Base-by-base conservation (phyloP, 2,329 filamentous ascomycete genomes). In the Trichoderma asperellum region DNA sequence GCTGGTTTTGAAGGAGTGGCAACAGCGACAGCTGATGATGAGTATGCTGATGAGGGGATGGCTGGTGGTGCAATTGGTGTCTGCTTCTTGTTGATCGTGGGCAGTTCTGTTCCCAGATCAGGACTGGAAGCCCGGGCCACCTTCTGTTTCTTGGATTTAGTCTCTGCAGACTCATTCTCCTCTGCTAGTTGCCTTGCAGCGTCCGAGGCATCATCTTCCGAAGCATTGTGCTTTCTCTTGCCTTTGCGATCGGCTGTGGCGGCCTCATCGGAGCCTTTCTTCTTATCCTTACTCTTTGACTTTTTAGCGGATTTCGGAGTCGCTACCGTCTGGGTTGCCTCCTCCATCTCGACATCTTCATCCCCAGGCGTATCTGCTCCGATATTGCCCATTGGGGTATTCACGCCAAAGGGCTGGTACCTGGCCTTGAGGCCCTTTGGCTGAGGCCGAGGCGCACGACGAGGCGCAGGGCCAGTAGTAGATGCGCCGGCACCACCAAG, bases 401-500 rank as follows among this genome's bases (percentile, higher is more conserved):
- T 75, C 55, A 87, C 83, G 34, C 91, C 91, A 56, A 91, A 86
- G 1, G 91, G 91, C 66, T 85, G 85, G 78, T 87, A 93, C 40
- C 91, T 87, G 78, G 89, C 86, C 74, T 85, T 88, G 66, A 94
- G 80, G 7, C 88, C 90, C 74, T 86, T 84, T 1, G 92, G 91
- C 77, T 94, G 92, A 57, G 86, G 82, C 70, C 89, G 86, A 60
- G 88, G 82, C 1, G 84, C 77, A 70, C 83, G 87, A 68, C 85
- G 81, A 5, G 85, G 80, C 2, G 84, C 81, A 59, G 83, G 81
- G 27, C 82, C 83, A 12, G 68, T 69, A n/a, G 68, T 79, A 68
- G 78, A 73, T 18, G 71, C 68, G 29, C 67, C 69, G 74, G 79
- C 72, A 75, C 85, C 77, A n/a, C 82, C 78, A 24, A 92, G 80